Base-by-base conservation (phyloP, 2,329 filamentous ascomycete species). In the Boeremia exigua region DNA sequence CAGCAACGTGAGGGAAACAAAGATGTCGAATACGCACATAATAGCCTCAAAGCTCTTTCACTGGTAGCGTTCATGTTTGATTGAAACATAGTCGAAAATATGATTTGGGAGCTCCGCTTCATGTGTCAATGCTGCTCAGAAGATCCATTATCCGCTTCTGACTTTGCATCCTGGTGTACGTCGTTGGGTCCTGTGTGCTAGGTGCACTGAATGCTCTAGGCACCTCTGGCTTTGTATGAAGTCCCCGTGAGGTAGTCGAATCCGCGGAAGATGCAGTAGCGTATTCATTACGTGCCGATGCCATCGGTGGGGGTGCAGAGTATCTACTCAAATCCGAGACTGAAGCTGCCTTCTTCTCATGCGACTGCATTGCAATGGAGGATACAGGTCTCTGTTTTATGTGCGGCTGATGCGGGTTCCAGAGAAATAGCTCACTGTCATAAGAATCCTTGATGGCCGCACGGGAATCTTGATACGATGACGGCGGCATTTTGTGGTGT, bases 71-170 rank as follows among this genome's bases (percentile, higher is more conserved):
- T 23, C 19, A 23, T 23, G 5, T 2, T 23, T 23, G 19, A 23
- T 23, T 23, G 19, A 23, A 23, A 23, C 5, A 3, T 5, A 23
- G 19, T 23, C 19, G 19, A 23, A 23, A 23, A 2, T 5, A 23
- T 23, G n/a, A 9, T 14, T 6, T 8, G n/a, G 15, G 5, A 11
- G 9, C 8, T 2, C 19, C 10, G 15, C 17, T 53, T 51, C 39
- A 51, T 15, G 30, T 23, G 14, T 48, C 58, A 4, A 63, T 52
- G 17, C 53, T 61, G 11, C 47, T 57, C 27, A 66, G 33, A 15
- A 66, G 30, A 34, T 62, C 58, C 49, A 62, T 47, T 38, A 62
- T 55, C 1, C 49, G 43, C 25, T 56, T 62, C 38, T 62, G 63
- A 27, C 54, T 58, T n/a, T 54, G 58, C 61, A 66, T 62, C 2